These are phyloP conservation scores for Neoascochyta sp. DNA, from an alignment of 2,329 filamentous ascomycete genomes.

Conservation along the genomic window DNA sequence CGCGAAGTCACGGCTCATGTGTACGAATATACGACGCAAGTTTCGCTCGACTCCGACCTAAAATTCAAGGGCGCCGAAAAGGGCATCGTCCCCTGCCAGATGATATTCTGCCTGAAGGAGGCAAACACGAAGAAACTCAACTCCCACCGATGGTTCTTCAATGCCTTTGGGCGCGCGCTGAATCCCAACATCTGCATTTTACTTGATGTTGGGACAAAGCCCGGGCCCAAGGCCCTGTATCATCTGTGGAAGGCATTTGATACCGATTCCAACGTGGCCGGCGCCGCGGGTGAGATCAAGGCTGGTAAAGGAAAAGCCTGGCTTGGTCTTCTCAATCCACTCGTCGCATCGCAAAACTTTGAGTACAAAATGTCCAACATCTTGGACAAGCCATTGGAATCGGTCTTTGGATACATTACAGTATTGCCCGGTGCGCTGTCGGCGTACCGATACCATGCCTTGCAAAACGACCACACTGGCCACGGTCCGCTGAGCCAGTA, in stretches of 20 bases:
- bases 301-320: conserved; percentile 89
- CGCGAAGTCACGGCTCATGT: conserved; percentile 94
- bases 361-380: conserved; percentile 99
- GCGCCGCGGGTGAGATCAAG: conserved; percentile 95
- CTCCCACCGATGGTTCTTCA: conserved; percentile 99
- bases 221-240: conserved; percentile 85
- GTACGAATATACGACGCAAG: conserved; percentile 98
- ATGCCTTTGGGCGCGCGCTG: conserved; percentile 87
- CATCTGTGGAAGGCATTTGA: conserved; percentile 99
- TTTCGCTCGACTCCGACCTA: conserved; percentile 88
- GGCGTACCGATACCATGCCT: conserved; percentile 90
- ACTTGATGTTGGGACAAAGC: conserved; percentile 92
- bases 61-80: conserved; percentile 99
- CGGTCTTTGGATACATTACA: conserved; percentile 96
- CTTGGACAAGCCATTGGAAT: conserved; percentile 93
- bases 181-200: conserved; percentile 97
- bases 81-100: conserved; percentile 95
- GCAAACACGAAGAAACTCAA: conserved; percentile 98
- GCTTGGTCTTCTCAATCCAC: conserved; percentile 79
- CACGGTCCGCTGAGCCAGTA: conserved; percentile 96
- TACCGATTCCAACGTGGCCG: conserved; percentile 93
- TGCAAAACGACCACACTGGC: conserved; percentile 95
- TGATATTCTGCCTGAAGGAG: conserved; percentile 98
- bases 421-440: conserved; percentile 92
- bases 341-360: conserved; percentile 97